Conservation (phyloP, 192 early-diverging fungal species). For the Mortierella claussenii region DNA sequence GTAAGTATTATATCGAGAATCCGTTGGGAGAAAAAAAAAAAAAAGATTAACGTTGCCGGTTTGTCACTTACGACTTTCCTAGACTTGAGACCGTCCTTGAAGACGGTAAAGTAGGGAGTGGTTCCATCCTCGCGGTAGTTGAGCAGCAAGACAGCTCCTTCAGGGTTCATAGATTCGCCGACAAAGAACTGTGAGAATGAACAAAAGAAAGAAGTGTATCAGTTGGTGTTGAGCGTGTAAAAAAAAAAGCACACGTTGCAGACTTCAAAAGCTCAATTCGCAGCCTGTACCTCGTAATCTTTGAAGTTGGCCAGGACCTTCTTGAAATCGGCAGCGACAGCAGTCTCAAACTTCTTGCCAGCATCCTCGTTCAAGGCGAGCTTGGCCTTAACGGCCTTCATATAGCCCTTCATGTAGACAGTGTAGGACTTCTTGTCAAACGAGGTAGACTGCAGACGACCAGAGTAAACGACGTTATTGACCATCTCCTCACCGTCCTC, state of each 20-base stretch:
- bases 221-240: too few relatives aligned
- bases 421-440: conserved; percentile 96
- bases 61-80: conserved; percentile 72
- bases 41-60: too few relatives aligned
- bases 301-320: conserved; percentile 84
- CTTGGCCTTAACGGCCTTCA: conserved; percentile 82
- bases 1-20: too few relatives aligned
- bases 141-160: conserved; percentile 87
- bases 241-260: too few relatives aligned
- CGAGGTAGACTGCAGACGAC: conserved; percentile 74
- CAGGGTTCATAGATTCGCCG: conserved; percentile 88
- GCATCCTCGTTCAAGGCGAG: conserved; percentile 52
- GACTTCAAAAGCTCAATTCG: too few relatives aligned
- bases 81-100: conserved; percentile 85
- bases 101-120: conserved; percentile 92
- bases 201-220: background rate
- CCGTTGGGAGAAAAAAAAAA: background rate
- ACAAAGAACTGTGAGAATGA: conserved; percentile 78
- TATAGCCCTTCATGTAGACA: conserved; percentile 93
- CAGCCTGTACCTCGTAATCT: conserved; percentile 55
- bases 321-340: conserved; percentile 74
- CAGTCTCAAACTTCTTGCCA: conserved; percentile 54
- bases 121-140: conserved; percentile 96
- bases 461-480: conserved; percentile 89
- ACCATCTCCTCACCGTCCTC: conserved; percentile 72